Conservation (phyloP, 2,329 filamentous ascomycete species). For the Neonectria magnoliae region DNA sequence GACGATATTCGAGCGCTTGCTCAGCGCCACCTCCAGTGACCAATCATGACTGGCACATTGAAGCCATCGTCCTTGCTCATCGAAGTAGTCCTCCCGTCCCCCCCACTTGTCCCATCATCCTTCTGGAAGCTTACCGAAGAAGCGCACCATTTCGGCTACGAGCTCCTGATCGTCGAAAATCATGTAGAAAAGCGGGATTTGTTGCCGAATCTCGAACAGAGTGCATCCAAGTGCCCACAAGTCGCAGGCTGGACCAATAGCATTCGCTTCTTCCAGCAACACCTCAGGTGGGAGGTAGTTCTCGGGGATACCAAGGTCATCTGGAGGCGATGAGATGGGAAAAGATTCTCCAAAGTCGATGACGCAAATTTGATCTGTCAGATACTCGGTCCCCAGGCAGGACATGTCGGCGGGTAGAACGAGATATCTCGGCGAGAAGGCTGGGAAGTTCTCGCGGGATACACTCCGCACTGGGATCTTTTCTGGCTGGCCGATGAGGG, state of each 20-base stretch:
- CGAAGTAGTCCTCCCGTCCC: conserved; percentile 32
- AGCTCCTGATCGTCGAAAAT: conserved; percentile 44
- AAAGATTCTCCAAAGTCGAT: conserved; percentile 42
- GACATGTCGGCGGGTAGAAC: conserved; percentile 29
- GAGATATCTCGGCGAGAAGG: conserved; percentile 37
- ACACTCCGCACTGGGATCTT: conserved; percentile 14
- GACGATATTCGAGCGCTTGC: background rate
- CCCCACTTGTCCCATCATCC: conserved; percentile 46
- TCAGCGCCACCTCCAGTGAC: conserved; percentile 17
- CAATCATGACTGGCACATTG: background rate
- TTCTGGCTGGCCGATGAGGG: conserved; percentile 26
- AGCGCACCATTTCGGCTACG: conserved; percentile 39
- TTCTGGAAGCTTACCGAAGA: conserved; percentile 46
- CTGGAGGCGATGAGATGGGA: conserved; percentile 17
- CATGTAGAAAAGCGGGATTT: conserved; percentile 43
- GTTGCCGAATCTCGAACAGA: conserved; percentile 46
- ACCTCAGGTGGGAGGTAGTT: conserved; percentile 45
- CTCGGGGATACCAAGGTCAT: conserved; percentile 42
- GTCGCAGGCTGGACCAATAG: conserved; percentile 37
- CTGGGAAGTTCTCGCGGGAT: conserved; percentile 15
- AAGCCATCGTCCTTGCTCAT: conserved; percentile 27
- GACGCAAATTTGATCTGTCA: conserved; percentile 32
- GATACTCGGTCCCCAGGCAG: background rate
- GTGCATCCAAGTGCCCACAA: conserved; percentile 50
- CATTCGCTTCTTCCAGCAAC: conserved; percentile 30